Evolutionary conservation across 768 basidiomycete species (phyloP).

Genomic region (Coprinellus micaceus): DNA sequence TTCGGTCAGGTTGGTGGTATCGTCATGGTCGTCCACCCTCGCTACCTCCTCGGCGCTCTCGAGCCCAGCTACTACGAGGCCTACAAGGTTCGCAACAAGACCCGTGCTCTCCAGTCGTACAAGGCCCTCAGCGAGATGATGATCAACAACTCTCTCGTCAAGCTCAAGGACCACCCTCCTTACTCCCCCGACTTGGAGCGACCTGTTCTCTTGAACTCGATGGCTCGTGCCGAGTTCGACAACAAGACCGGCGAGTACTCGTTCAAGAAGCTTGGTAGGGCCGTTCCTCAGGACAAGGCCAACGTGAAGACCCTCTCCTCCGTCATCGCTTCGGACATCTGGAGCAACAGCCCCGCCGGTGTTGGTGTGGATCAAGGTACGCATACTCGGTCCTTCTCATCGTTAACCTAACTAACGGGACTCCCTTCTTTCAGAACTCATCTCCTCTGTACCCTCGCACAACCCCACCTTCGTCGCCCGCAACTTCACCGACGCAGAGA

Average conservation of each 20-base stretch:
- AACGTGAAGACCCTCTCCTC: conserved; percentile 67
- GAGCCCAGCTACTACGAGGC: conserved; percentile 71
- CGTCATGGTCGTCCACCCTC: conserved; percentile 84
- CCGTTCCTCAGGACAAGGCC: conserved; percentile 50
- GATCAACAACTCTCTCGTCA: conserved; percentile 89
- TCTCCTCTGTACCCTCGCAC: conserved; percentile 85
- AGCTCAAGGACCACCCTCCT: conserved; percentile 91
- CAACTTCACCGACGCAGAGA: conserved; percentile 91
- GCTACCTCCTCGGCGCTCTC: conserved; percentile 82
- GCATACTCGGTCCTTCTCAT: conserved; percentile 14
- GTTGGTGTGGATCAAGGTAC: conserved; percentile 88
- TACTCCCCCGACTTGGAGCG: conserved; percentile 84
- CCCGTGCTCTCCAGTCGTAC: conserved; percentile 69
- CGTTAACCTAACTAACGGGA: conserved; percentile 6
- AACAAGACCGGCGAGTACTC: conserved; percentile 84
- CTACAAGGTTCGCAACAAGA: conserved; percentile 69
- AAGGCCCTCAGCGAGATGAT: conserved; percentile 95
- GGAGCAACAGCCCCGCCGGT: conserved; percentile 52
- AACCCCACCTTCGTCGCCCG: conserved; percentile 84
- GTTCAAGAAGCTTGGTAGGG: conserved; percentile 63
- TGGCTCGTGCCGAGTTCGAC: conserved; percentile 81
- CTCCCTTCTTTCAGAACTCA: conserved; percentile 58
- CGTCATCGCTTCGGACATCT: conserved; percentile 39
- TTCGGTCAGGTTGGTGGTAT: conserved; percentile 99
- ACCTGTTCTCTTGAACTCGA: conserved; percentile 85